Evolutionary conservation across 139 green algal species (phyloP), one percentile per base, ranked within the genome.

Genomic region (Micromonas commoda): DNA sequence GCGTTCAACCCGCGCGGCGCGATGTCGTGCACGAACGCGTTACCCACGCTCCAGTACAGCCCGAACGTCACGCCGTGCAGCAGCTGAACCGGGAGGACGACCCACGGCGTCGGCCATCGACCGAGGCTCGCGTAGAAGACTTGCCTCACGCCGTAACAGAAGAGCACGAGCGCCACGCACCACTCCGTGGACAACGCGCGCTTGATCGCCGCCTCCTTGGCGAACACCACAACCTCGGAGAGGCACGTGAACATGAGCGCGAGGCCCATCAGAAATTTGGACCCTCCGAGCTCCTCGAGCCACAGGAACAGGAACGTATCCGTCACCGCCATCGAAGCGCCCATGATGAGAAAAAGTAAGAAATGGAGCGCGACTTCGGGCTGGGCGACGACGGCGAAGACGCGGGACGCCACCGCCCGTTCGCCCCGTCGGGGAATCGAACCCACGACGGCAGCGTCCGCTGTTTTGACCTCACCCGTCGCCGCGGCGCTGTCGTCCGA

Each of bases 11-110:
- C 68, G 34, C 5, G 5, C 3, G 68, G 68, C 37, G 68, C 35
- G 37, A 75, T 28, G 23, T 63, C 21, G n/a, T 61, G 68, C 31
- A 61, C 31, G 37, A 61, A 75, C 3, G 52, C 37, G 29, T 63
- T 61, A 1, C 26, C 35, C 21, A 39, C 33, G 68, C 20, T 37
- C 68, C 68, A 86, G 24, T 86, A 81, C 64, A 83, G 57, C 23
- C 77, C 86, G 72, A 90, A 90, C 24, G 86, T 90, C 45, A 90
- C 70, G 35, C 86, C 86, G 51, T 89, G 84, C 31, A 90, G 77
- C 24, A 87, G 39, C 74, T 90, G 83, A 0, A 87, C 32, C 0
- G 84, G 82, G n/a, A 90, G 80, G 26, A 90, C 86, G 3, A 74
- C 73, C 82, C 80, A 82, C 61, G 80, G 64, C 1, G 31, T 75